These are phyloP conservation scores for Lentinula guzmanii DNA, from an alignment of 768 basidiomycete genomes.

Conservation along the genomic window DNA sequence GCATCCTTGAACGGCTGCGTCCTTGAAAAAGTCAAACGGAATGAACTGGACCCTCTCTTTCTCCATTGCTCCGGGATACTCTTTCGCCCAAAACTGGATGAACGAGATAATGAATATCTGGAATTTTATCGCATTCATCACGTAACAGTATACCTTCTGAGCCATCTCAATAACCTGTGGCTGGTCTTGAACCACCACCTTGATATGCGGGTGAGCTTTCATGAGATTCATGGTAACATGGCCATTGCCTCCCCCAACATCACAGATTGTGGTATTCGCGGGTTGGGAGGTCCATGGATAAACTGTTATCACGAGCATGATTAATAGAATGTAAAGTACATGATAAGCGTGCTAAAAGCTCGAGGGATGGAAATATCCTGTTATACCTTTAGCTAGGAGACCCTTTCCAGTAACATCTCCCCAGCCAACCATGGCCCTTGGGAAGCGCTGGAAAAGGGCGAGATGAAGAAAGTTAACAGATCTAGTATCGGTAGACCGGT, in stretches of 20 bases:
- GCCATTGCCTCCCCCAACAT: slow-evolving; percentile 35
- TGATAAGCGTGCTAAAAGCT: not conserved
- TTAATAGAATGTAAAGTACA: not conserved
- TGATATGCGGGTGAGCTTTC: slow-evolving; percentile 25
- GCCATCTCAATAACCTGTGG: slow-evolving; percentile 25
- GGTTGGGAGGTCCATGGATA: slow-evolving; percentile 29
- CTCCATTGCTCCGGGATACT: slow-evolving; percentile 28
- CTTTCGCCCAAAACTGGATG: slow-evolving; percentile 23
- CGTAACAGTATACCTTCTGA: slow-evolving; percentile 5
- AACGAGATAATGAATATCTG: not conserved
- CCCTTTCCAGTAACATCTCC: slow-evolving; percentile 20
- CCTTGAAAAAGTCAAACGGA: slow-evolving; percentile 31
- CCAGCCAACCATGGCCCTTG: slow-evolving; percentile 25
- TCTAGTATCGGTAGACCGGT: not conserved
- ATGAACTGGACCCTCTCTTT: slow-evolving; percentile 29
- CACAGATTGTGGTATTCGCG: slow-evolving; percentile 24
- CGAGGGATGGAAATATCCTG: not conserved
- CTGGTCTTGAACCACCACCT: slow-evolving; percentile 32
- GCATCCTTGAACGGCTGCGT: slow-evolving; percentile 27
- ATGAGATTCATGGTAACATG: slow-evolving; percentile 24
- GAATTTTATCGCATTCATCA: not conserved
- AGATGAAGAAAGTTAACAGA: not conserved
- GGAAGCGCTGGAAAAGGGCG: slow-evolving; percentile 17
- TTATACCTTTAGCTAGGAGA: slow-evolving; percentile 21
- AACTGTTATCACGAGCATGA: slow-evolving; percentile 13